Base-by-base conservation (phyloP, 371 early-diverging fungal genomes). In the Batkoa obscura region DNA sequence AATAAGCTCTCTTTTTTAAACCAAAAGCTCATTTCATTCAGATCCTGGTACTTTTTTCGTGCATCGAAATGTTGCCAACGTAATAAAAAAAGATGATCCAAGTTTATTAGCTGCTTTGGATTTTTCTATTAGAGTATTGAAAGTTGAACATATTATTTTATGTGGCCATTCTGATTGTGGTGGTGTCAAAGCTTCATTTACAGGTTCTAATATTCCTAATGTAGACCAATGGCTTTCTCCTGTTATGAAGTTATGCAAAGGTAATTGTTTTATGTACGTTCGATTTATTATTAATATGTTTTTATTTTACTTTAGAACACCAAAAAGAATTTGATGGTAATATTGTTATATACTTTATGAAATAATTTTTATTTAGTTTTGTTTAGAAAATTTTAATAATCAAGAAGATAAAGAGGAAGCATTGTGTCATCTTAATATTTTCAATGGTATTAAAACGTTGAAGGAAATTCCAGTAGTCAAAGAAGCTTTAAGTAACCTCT, bases 21-120 rank as follows among this genome's bases (percentile, higher is more conserved):
- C 12, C 15, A 15, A 72, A n/a, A 64, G 23, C 23, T 23, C 6
- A 30, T 55, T 74, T 23, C 3, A 30, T 32, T 49, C 50, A 45
- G 43, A 41, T 43, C 83, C 84, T 8, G 94, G 97, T 41, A 92
- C 93, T 48, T 72, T 94, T 38, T 96, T 94, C 71, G 87, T 90
- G 8, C 92, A 91, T 72, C 77, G 94, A 62, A 96, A 94, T 71
- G 91, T 96, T 55, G 97, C 94, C 64, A 94, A 94, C 68, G 81
- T 88, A 12, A 81, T 93, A 37, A 67, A 63, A 2, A 71, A 76
- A 59, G 70, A 77, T 35, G 97, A 96, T 63, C 54, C 85, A 52
- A 89, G 78, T 65, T 73, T 72, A 43, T 72, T 86, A n/a, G 82
- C 88, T 1, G 93, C 90, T 50, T 68, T 96, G 32, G 86, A 94